Percentiles rank a stretch among this genome's conserved stretches.
phyloP scores from a whole-genome alignment of 306 rosid species.

The Canavalia gladiata region DNA sequence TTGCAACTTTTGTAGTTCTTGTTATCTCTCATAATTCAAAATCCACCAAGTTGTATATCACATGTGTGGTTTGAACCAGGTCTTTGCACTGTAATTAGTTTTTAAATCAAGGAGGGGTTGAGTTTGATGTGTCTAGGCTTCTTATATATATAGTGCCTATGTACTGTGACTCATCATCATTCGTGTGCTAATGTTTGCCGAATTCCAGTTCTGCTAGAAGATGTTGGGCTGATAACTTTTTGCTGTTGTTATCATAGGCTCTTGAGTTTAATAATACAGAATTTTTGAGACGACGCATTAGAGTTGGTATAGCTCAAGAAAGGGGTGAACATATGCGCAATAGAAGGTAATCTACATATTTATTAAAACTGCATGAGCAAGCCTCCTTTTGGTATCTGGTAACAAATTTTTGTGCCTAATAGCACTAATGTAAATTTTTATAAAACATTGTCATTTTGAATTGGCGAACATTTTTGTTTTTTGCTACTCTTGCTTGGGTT shows the following conservation, averaged over 20 bases:
- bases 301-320: slow-evolving; percentile 38
- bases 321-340: slow-evolving; percentile 19
- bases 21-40: too few relatives aligned
- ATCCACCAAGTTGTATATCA: too few relatives aligned
- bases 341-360: slow-evolving; percentile 53
- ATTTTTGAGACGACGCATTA: slow-evolving; percentile 33
- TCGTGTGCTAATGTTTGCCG: neutral
- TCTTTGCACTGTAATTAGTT: too few relatives aligned
- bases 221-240: slow-evolving; percentile 16
- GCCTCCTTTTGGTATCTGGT: neutral
- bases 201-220: slow-evolving; percentile 6
- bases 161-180: neutral
- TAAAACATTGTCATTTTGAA: neutral
- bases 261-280: slow-evolving; percentile 47
- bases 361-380: neutral
- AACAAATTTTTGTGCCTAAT: neutral
- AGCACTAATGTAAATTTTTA: neutral
- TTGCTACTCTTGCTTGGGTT: neutral
- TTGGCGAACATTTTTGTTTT: neutral
- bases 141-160: neutral
- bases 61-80: neutral
- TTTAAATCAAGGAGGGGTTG: neutral
- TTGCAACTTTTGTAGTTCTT: too few relatives aligned
- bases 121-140: neutral
- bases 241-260: slow-evolving; percentile 44